These are phyloP conservation scores for Shiraia sp. DNA, from an alignment of 2,329 filamentous ascomycete genomes.

Conservation along the genomic window DNA sequence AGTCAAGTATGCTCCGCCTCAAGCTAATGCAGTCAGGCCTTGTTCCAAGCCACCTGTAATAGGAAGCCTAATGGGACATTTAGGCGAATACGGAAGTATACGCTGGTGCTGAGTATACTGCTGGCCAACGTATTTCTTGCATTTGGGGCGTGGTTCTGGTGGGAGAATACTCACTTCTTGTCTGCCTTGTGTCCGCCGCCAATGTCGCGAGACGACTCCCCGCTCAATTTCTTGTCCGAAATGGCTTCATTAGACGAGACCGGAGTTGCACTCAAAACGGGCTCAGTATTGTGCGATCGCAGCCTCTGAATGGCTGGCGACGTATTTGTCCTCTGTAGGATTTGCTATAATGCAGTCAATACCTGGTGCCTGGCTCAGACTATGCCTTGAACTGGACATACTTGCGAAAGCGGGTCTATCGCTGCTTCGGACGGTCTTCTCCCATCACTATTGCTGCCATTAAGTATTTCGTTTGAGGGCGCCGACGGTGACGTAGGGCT, in stretches of 20 bases:
- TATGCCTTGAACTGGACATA: conserved; percentile 46
- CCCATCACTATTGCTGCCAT: conserved; percentile 19
- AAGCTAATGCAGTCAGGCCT: conserved; percentile 36
- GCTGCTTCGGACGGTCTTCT: conserved; percentile 42
- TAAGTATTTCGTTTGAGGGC: conserved; percentile 21
- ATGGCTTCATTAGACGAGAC: conserved; percentile 56
- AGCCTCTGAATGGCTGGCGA: conserved; percentile 62
- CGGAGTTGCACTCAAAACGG: conserved; percentile 32
- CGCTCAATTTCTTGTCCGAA: conserved; percentile 38
- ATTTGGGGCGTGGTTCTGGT: too few relatives aligned
- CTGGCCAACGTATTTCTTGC: conserved; percentile 3
- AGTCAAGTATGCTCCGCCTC: conserved; percentile 22
- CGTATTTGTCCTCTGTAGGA: conserved; percentile 68
- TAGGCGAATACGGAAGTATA: conserved; percentile 2
- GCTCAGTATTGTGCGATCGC: conserved; percentile 51
- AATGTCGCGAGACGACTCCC: conserved; percentile 29
- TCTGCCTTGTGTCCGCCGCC: conserved; percentile 30
- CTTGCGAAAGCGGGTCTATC: conserved; percentile 71
- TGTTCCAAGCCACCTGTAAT: conserved; percentile 8
- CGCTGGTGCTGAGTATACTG: not conserved
- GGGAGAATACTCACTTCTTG: conserved; percentile 40
- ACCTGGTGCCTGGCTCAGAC: conserved; percentile 14
- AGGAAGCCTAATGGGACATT: too few relatives aligned
- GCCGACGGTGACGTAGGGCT: conserved; percentile 25
- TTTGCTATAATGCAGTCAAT: conserved; percentile 48